Evolutionary conservation across 2,329 filamentous ascomycete genomes (phyloP), one percentile per base, ranked within the genome.

Genomic region (Torrubiellomyces zombiae): DNA sequence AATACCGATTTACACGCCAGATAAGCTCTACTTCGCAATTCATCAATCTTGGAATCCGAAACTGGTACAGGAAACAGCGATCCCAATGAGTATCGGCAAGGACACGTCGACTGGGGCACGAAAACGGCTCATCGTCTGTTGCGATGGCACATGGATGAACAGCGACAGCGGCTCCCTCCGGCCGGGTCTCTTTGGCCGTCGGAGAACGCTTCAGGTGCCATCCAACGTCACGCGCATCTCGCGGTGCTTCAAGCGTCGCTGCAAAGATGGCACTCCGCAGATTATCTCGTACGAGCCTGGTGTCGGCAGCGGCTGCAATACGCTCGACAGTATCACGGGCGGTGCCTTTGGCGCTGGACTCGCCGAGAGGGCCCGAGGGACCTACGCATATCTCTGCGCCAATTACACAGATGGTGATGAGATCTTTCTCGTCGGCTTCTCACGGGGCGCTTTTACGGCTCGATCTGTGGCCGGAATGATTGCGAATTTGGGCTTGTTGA

Each of bases 191-290:
- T 38, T 45, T 18, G 45, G 50, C 15, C 44, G 46, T 9, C 35
- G 47, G 18, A 49, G 53, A n/a, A 51, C 42, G 10, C 44, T 62
- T 18, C 58, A 66, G 34, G 44, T 63, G 11, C 61, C 65, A 1
- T 69, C 66, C 24, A 73, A 74, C 32, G 64, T 73, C 20, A 71
- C 67, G 10, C 61, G 66, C 13, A 63, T 74, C 27, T 62, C 63
- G 9, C 58, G 66, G 19, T 64, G 63, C 28, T 60, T 74, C 37
- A 60, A 58, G 33, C 55, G 58, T 18, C 48, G 41, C 19, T 63
- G 59, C 37, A 48, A 40, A 17, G 62, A 69, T 38, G 60, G 60
- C 16, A 58, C 49, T 11, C 51, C 65, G 20, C 67, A 73, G 40
- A 58, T 73, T 33, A 60, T 72, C 28, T 63, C 60, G 36, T 74